Conservation (phyloP, 306 rosid genomes). For the Vigna radiata region DNA sequence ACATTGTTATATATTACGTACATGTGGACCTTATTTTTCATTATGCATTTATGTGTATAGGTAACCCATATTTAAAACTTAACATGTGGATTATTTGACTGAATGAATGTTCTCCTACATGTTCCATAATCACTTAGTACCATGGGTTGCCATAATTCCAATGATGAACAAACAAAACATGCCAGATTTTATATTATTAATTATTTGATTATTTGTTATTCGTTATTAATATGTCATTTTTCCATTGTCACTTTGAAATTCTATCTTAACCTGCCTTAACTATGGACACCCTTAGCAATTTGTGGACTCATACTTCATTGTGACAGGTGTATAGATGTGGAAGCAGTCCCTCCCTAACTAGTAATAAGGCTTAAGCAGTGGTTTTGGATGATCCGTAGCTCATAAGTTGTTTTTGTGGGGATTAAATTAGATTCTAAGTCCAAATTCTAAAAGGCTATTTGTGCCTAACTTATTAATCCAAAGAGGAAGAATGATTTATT, state of each 20-base stretch:
- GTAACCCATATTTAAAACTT: background rate
- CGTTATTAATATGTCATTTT: background rate
- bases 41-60: conserved; percentile 6
- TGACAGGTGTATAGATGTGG: no score
- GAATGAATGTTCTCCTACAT: background rate
- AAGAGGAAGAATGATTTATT: background rate
- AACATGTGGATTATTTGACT: background rate
- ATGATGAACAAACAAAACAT: background rate
- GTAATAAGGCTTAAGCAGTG: no score
- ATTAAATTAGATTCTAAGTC: no score
- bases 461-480: background rate
- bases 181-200: no score
- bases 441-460: background rate
- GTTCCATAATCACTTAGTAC: conserved; percentile 7
- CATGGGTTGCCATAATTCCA: background rate
- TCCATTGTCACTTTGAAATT: background rate
- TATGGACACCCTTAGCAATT: no score
- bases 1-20: conserved; percentile 2
- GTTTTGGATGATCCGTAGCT: no score
- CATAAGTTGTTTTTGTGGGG: no score
- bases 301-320: no score
- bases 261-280: background rate
- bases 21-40: background rate
- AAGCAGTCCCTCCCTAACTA: no score
- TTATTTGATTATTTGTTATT: no score